Base-by-base conservation (phyloP, 75 land plant species). In the Picea sitchensis region DNA sequence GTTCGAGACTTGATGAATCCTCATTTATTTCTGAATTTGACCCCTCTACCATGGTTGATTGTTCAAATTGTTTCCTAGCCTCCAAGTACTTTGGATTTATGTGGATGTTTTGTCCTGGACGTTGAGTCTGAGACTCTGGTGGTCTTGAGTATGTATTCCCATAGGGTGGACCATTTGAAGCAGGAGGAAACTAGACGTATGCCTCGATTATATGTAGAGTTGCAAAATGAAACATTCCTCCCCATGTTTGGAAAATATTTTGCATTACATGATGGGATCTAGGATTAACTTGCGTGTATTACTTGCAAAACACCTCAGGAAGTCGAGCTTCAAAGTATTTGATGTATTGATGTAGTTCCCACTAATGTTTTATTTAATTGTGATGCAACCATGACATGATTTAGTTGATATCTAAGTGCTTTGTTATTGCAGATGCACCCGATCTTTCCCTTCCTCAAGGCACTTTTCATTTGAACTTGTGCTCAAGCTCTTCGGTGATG, bases 171-270 rank as follows among this genome's bases (percentile, higher is more conserved):
- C 86, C 92, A 7, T 34, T 26, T 26, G 26, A 26, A 26, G 26
- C 54, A 14, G 91, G 69, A 57, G 68, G 44, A 65, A 96, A 86
- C 12, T 91, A 85, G 78, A 96, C 89, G 75, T 96, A 92, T 77
- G 81, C 87, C 69, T 92, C 99, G 79, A 96, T 96, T 0, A 75
- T 71, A 74, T 89, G 89, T 76, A 96, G 91, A 44, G 91, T 62
- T 61, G 76, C 85, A 56, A 79, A 81, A 56, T 91, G 94, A 44
- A 96, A 96, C 0, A 94, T 95, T 30, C 95, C 95, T 74, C 86
- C 89, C 99, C 99, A 96, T 2, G 99, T 96, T 67, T 87, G 85
- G 88, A 94, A 96, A 73, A 96, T 90, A 82, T 92, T 95, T 64
- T 96, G 79, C 99, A 96, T 96, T 31, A 88, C 83, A 51, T 86